These are phyloP conservation scores for Acanthamoeba lenticulata DNA, from an alignment of 208 protist species.

Conservation along the genomic window DNA sequence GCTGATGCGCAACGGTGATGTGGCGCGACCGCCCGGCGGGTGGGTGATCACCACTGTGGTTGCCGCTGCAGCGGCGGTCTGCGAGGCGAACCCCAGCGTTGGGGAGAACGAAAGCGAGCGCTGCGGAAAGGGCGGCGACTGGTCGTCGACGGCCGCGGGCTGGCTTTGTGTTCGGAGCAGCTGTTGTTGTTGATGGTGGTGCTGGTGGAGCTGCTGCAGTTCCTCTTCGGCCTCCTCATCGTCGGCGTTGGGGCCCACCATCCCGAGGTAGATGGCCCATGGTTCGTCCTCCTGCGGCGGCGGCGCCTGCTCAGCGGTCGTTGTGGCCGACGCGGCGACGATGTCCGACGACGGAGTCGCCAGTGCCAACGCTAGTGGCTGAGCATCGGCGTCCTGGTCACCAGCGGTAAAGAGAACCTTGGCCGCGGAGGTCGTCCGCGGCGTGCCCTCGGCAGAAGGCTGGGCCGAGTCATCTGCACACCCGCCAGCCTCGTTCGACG, in stretches of 20 bases:
- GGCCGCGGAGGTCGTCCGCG: not conserved
- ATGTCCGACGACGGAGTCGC: not conserved
- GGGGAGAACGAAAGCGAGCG: not conserved
- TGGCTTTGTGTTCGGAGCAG: too few relatives aligned
- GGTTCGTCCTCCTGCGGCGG: not conserved
- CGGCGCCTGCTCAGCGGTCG: not conserved
- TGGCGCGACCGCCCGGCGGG: not conserved
- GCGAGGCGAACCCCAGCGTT: too few relatives aligned
- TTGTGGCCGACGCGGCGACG: not conserved
- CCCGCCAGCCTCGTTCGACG: too few relatives aligned
- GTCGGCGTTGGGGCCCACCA: slow-evolving; percentile 5
- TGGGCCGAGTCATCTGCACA: not conserved
- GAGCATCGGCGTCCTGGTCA: too few relatives aligned
- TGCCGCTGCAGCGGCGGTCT: not conserved
- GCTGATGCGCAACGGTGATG: not conserved
- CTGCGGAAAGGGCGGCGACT: not conserved
- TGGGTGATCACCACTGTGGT: not conserved
- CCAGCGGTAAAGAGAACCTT: not conserved
- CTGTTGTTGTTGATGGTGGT: not conserved
- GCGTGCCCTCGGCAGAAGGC: not conserved
- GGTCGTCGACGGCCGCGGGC: too few relatives aligned
- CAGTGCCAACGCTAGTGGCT: not conserved
- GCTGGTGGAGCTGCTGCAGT: not conserved
- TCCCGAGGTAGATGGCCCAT: slow-evolving; percentile 11
- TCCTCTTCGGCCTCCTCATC: not conserved